These are phyloP conservation scores for Pestalotiopsis fici DNA, from an alignment of 2,329 filamentous ascomycete species.

Conservation along the genomic window DNA sequence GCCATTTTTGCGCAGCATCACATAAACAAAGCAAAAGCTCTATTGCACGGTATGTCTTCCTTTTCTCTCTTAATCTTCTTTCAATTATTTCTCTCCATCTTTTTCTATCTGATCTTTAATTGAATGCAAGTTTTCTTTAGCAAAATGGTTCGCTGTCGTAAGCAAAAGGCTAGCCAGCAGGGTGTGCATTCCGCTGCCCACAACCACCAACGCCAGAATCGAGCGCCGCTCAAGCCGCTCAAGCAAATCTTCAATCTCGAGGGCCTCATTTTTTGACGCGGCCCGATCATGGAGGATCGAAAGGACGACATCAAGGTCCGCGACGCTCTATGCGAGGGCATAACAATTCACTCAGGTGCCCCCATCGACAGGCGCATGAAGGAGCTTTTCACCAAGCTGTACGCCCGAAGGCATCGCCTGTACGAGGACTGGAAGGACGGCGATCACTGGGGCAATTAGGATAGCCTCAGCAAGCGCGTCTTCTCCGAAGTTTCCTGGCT, in stretches of 20 bases:
- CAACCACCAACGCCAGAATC: neutral
- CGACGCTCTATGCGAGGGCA: neutral
- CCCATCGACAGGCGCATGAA: neutral
- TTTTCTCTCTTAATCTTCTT: neutral
- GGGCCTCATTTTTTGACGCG: neutral
- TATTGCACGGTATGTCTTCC: too few species aligned
- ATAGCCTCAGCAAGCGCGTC: neutral
- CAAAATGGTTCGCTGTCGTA: neutral
- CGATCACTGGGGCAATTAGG: neutral
- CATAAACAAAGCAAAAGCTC: too few species aligned
- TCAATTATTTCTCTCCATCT: neutral
- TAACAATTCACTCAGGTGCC: neutral
- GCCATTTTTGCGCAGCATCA: too few species aligned
- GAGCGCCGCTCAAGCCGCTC: neutral
- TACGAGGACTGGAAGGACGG: neutral
- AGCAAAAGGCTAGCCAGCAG: neutral
- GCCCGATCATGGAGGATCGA: neutral
- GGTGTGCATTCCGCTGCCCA: neutral
- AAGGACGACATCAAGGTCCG: neutral
- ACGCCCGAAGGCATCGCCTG: neutral
- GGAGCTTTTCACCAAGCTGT: neutral
- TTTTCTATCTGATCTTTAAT: neutral
- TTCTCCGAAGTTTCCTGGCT: neutral
- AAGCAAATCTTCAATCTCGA: neutral
- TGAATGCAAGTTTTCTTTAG: too few species aligned